Percentiles rank a stretch among this genome's conserved stretches.
phyloP scores from a whole-genome alignment of 805 yeast genomes.

The Barnettozyma wickerhamii region DNA sequence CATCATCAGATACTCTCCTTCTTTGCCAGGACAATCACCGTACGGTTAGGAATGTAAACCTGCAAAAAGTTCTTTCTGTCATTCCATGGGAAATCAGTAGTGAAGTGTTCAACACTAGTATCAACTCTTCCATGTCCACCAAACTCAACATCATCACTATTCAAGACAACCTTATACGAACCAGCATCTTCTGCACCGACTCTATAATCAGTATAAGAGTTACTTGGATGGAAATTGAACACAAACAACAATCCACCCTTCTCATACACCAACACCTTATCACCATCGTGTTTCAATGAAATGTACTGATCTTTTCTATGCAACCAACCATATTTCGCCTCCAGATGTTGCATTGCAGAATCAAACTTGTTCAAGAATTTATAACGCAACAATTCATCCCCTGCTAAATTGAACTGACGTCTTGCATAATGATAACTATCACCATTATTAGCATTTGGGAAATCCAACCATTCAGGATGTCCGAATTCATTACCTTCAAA shows the following conservation, averaged over 20 bases:
- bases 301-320: constrained; percentile 70
- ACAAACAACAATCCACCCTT: constrained; percentile 80
- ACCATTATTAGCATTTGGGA: constrained; percentile 85
- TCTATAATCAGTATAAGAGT: constrained; percentile 81
- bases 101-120: constrained; percentile 51
- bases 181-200: constrained; percentile 87
- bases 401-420: constrained; percentile 85
- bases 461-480: constrained; percentile 98
- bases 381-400: constrained; percentile 78
- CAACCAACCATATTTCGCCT: constrained; percentile 68
- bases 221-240: constrained; percentile 85
- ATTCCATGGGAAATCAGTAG: constrained; percentile 79
- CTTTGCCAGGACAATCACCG: constrained; percentile 55
- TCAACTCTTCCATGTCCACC: constrained; percentile 84
- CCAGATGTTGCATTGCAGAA: constrained; percentile 75
- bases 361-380: constrained; percentile 79
- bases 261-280: constrained; percentile 86
- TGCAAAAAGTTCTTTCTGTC: constrained; percentile 70
- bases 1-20: constrained; percentile 10
- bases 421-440: constrained; percentile 92
- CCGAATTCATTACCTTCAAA: constrained; percentile 99
- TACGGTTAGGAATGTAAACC: constrained; percentile 77
- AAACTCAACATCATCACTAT: constrained; percentile 63
- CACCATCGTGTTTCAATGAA: constrained; percentile 82
- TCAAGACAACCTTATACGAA: constrained; percentile 65